These are phyloP conservation scores for Phaffia australis DNA, from an alignment of 768 basidiomycete species.

Conservation along the genomic window DNA sequence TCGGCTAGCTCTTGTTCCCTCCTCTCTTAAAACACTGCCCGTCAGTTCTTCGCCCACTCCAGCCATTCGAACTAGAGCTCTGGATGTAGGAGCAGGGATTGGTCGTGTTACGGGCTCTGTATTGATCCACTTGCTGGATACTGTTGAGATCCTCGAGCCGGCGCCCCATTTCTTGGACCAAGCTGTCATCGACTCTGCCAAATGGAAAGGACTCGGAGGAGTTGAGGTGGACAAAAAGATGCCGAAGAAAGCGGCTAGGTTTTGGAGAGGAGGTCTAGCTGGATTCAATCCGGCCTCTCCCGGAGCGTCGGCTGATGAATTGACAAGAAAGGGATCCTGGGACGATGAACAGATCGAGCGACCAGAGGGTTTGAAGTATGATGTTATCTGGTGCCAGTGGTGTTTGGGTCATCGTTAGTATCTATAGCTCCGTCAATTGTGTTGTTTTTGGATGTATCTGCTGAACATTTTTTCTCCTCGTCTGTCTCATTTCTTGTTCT, in stretches of 20 bases:
- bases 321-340: slow-evolving; percentile 45
- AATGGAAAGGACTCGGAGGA: slow-evolving; percentile 22
- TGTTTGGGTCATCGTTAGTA: slow-evolving; percentile 52
- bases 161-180: slow-evolving; percentile 52
- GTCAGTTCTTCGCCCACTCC: slow-evolving; percentile 21
- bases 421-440: not conserved
- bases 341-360: slow-evolving; percentile 45
- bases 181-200: slow-evolving; percentile 3
- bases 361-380: slow-evolving; percentile 54
- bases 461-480: not conserved
- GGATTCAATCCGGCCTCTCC: slow-evolving; percentile 51
- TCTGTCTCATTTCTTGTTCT: not conserved
- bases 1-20: slow-evolving; percentile 62
- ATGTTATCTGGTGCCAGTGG: slow-evolving; percentile 96
- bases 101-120: slow-evolving; percentile 83
- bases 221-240: slow-evolving; percentile 37
- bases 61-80: slow-evolving; percentile 53
- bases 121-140: slow-evolving; percentile 73
- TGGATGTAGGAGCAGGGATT: slow-evolving; percentile 88
- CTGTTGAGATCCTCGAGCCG: slow-evolving; percentile 84
- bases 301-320: slow-evolving; percentile 19
- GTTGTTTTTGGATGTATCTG: not conserved
- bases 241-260: slow-evolving; percentile 26
- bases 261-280: slow-evolving; percentile 22
- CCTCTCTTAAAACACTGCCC: slow-evolving; percentile 49